phyloP scores from a whole-genome alignment of 2,329 filamentous ascomycete species.

The Calonectria ilicicola region DNA sequence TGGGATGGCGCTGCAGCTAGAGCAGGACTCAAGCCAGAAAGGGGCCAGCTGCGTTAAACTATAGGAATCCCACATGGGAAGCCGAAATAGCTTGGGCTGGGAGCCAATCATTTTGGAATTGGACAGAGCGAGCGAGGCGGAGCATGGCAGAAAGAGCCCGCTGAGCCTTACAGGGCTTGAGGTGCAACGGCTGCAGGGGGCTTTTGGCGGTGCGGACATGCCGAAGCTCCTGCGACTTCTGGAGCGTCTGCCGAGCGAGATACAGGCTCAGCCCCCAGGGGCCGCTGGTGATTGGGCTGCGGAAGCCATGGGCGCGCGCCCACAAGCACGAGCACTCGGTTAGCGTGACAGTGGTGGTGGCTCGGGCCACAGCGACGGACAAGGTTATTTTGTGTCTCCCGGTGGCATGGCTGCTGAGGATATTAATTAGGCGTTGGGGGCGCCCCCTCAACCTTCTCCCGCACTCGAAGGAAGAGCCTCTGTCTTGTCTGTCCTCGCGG shows the following conservation, averaged over 20 bases:
- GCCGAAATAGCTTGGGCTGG: neutral
- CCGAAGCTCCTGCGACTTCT: neutral
- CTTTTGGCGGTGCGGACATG: neutral
- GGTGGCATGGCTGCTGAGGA: neutral
- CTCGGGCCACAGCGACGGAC: neutral
- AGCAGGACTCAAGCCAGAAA: neutral
- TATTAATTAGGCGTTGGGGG: conserved; percentile 1
- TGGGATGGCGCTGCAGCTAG: neutral
- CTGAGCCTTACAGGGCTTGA: neutral
- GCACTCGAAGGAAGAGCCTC: neutral
- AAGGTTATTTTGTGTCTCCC: neutral
- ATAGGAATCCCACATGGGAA: neutral
- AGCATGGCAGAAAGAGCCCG: neutral
- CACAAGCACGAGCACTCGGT: neutral
- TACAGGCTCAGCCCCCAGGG: neutral
- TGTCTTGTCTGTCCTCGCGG: neutral
- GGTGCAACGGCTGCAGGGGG: neutral
- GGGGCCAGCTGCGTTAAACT: neutral
- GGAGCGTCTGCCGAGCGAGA: neutral
- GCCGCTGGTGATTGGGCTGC: neutral
- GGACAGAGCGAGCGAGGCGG: neutral
- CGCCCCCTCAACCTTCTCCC: neutral
- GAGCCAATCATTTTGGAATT: neutral
- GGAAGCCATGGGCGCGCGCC: neutral
- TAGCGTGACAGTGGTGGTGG: neutral